A percentile compares a stretch with the other conserved stretches of the same genome.
These are phyloP conservation scores for Chiua virens DNA, from an alignment of 768 basidiomycete species.

Conservation along the genomic window DNA sequence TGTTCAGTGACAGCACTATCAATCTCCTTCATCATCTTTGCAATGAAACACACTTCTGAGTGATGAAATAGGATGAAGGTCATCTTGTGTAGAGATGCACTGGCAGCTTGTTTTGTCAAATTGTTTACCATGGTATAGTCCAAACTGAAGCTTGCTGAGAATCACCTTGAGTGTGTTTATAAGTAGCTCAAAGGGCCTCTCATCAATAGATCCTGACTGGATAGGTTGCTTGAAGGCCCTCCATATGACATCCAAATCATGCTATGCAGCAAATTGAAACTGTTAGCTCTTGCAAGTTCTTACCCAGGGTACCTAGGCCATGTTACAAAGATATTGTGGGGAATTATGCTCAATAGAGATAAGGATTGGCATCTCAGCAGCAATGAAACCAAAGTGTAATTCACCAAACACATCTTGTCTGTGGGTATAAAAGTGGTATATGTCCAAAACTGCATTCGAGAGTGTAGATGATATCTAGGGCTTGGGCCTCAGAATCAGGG, in stretches of 20 bases:
- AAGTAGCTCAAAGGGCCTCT: constrained; percentile 57
- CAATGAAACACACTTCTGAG: constrained; percentile 78
- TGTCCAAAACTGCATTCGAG: too few relatives aligned
- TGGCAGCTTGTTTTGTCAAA: constrained; percentile 49
- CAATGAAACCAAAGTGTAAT: too few relatives aligned
- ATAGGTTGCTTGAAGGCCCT: constrained; percentile 66
- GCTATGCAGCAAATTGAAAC: constrained; percentile 74
- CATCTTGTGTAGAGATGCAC: constrained; percentile 62
- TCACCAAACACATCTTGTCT: too few relatives aligned
- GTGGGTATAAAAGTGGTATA: too few relatives aligned
- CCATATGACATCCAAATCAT: constrained; percentile 70
- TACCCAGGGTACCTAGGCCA: constrained; percentile 52
- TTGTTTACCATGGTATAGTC: constrained; percentile 63
- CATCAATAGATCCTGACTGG: constrained; percentile 46
- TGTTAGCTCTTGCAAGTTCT: constrained; percentile 59
- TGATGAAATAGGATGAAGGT: constrained; percentile 68
- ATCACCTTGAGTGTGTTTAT: constrained; percentile 68
- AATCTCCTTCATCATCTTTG: constrained; percentile 74
- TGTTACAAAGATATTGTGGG: constrained; percentile 47
- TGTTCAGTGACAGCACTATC: constrained; percentile 65
- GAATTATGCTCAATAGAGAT: too few relatives aligned
- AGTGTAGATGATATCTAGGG: too few relatives aligned
- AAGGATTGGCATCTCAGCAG: too few relatives aligned
- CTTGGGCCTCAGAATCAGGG: too few relatives aligned
- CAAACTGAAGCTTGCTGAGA: constrained; percentile 70